Base-by-base conservation (phyloP, 1,284 basidiomycete species). In the Leucocoprinus gongylophorus region DNA sequence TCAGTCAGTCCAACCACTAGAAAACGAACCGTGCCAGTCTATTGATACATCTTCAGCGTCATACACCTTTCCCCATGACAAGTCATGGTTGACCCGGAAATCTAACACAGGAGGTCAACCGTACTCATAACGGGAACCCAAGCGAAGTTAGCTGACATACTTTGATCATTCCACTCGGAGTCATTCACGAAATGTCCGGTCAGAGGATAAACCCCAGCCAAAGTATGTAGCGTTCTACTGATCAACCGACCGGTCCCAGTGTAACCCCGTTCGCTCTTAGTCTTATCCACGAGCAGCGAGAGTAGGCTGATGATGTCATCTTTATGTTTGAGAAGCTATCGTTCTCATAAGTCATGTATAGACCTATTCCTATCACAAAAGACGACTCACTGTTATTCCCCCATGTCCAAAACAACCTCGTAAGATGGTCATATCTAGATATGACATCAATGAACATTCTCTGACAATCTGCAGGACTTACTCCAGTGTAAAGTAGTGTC, bases 401-500 rank as follows among this genome's bases (percentile, higher is more conserved):
- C 84, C 84, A 59, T 86, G 85, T 2, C 83, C 86, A 49, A 91
- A 74, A 57, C 85, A 86, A 45, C 87, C 91, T 46, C 87, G 81
- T 33, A 93, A 70, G 37, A 93, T 85, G 5, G 83, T 74, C 64
- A 91, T 76, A 65, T 91, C 88, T 90, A 18, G 40, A 6, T 10
- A n/a, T 28, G 7, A 49, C 46, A 54, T 51, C 23, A 48, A 46
- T 49, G 44, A 48, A 35, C 29, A 40, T 26, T 15, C 48, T 43
- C 28, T 21, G 10, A 12, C 23, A 32, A 26, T 15, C 18, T n/a
- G 21, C 18, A 56, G 54, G 46, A 70, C 88, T 65, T 62, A 90
- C 88, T 94, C 92, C 95, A 98, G 66, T 97, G 94, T 48, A 99
- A 72, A 1, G 91, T 88, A 1, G 92, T 94, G 62, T 99, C 95